Evolutionary conservation across 2,329 filamentous ascomycete genomes (phyloP), one percentile per base, ranked within the genome.

Genomic region (Fusarium nodosum): DNA sequence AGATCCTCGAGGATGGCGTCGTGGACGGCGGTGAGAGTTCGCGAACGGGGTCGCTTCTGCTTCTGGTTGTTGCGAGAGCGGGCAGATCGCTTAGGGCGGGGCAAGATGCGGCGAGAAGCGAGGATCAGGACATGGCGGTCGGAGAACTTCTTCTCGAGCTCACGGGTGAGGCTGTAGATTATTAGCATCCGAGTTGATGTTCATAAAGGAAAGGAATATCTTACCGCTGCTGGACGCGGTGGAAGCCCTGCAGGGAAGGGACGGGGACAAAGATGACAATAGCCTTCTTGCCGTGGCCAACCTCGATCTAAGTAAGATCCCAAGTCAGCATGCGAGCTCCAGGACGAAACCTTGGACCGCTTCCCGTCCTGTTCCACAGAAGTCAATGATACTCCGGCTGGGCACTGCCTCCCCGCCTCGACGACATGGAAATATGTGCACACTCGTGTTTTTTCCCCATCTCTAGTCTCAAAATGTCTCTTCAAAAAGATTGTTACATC

Each of bases 91-190:
- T 97, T 97, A 84, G 96, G 96, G 84, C 94, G 94, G 83, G 96
- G 95, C 71, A 99, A 90, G 81, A 99, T 99, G 85, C 96, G 96
- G 90, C 96, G 96, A 81, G 95, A 97, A 79, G 96, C 96, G 79
- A 99, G 92, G 90, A 99, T 94, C 84, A 99, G 89, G 84, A 99
- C 96, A 86, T 99, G 96, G 86, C 96, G 96, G 90, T 99, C 96
- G 75, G 96, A 98, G 93, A 99, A 99, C 89, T 99, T 99, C 94
- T 99, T 99, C 92, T 99, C 96, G 82, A 99, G 94, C 90, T 99
- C 96, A 87, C 96, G 96, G 85, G 96, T 99, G 82, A 99, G 91
- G 83, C 95, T 98, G 62, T 6, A 31, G 1, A 3, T n/a, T 3
- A 64, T 78, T 66, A 80, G 73, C n/a, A 2, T 6, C 15, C 4